Evolutionary conservation across 106 monocot species (phyloP).

Genomic region (Vanilla planifolia): DNA sequence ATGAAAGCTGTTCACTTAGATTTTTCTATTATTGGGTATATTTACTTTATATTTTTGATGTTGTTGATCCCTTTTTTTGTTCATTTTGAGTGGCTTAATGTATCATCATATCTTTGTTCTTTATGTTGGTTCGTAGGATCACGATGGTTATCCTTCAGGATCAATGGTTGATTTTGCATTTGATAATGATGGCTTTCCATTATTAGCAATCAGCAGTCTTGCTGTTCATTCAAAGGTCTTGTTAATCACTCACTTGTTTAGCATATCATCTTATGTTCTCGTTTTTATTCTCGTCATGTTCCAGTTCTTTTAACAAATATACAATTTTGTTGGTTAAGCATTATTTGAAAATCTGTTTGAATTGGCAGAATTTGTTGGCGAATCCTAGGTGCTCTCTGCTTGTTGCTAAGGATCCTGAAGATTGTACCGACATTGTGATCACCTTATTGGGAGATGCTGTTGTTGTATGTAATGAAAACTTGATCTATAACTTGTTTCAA

Average conservation of each 20-base stretch:
- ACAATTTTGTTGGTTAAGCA: not conserved
- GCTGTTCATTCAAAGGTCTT: slow-evolving; percentile 89
- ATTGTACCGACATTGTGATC: slow-evolving; percentile 75
- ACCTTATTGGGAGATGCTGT: slow-evolving; percentile 83
- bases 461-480: slow-evolving; percentile 30
- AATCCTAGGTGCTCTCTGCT: slow-evolving; percentile 93
- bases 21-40: too few species aligned
- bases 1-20: too few species aligned
- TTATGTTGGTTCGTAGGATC: slow-evolving; percentile 33
- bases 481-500: too few species aligned
- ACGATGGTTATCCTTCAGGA: slow-evolving; percentile 84
- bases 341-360: not conserved
- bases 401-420: slow-evolving; percentile 87
- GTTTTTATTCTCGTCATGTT: not conserved
- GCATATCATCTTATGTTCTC: not conserved
- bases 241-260: not conserved
- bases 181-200: slow-evolving; percentile 70
- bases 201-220: slow-evolving; percentile 80
- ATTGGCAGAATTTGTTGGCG: slow-evolving; percentile 63
- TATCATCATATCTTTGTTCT: not conserved
- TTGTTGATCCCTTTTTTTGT: too few species aligned
- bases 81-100: not conserved
- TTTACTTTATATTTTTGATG: too few species aligned
- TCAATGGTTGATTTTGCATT: slow-evolving; percentile 93
- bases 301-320: not conserved